Conservation (phyloP, 331 rosid species). For the Phaseolus coccineus region DNA sequence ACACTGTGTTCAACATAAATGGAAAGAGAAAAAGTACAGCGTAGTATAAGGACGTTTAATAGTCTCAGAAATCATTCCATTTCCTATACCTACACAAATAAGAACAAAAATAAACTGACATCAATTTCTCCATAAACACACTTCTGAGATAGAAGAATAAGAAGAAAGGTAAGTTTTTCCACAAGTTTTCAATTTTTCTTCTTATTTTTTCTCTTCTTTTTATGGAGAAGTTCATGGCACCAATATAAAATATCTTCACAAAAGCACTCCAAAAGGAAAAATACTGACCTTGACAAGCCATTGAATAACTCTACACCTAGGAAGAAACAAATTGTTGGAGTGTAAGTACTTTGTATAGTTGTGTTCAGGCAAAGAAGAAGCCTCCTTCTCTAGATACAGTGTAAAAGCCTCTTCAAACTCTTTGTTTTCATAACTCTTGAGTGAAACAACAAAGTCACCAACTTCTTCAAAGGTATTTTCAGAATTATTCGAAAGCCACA, state of each 20-base stretch:
- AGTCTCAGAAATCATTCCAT: background rate
- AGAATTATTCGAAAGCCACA: slow-evolving; percentile 1
- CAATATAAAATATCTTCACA: too few species aligned
- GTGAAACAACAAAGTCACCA: background rate
- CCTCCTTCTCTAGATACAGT: slow-evolving; percentile 8
- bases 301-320: slow-evolving; percentile 3
- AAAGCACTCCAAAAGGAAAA: background rate
- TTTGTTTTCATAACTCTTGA: background rate
- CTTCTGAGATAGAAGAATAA: too few species aligned
- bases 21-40: slow-evolving; percentile 12
- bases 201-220: too few species aligned
- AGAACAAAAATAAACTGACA: too few species aligned
- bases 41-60: background rate
- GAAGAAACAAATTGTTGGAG: slow-evolving; percentile 12
- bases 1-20: background rate
- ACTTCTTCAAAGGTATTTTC: background rate
- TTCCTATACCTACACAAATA: background rate
- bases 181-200: too few species aligned
- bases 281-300: slow-evolving; percentile 24
- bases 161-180: too few species aligned
- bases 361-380: background rate
- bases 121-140: too few species aligned
- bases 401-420: slow-evolving; percentile 1
- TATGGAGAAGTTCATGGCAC: too few species aligned
- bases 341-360: slow-evolving; percentile 3